Evolutionary conservation across 768 basidiomycete genomes (phyloP).

Genomic region (Lentinula guzmanii): DNA sequence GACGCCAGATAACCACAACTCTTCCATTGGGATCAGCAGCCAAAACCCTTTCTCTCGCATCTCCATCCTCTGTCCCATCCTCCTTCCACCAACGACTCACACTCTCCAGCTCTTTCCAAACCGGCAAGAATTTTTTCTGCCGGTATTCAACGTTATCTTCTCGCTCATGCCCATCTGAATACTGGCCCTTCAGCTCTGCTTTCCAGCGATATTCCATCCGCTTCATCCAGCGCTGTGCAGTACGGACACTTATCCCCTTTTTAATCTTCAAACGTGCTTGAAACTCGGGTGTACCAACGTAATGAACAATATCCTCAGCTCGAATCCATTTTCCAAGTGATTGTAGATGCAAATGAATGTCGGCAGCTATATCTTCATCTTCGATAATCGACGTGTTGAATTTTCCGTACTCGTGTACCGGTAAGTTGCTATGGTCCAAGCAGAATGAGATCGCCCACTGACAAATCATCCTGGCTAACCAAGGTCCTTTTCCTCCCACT

Average conservation of each 20-base stretch:
- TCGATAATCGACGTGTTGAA: conserved; percentile 8
- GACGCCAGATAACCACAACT: not conserved
- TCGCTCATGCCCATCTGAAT: conserved; percentile 25
- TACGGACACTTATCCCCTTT: conserved; percentile 13
- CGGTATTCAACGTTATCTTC: conserved; percentile 23
- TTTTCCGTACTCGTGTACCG: too few relatives aligned
- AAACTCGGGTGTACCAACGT: conserved; percentile 2
- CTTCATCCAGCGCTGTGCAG: conserved; percentile 19
- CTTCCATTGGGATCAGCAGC: too few relatives aligned
- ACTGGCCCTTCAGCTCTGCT: conserved; percentile 14
- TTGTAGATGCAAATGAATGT: conserved; percentile 14
- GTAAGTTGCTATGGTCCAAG: too few relatives aligned
- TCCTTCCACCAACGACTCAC: not conserved
- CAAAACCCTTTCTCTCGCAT: conserved; percentile 7
- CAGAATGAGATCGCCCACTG: too few relatives aligned
- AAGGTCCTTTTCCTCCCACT: too few relatives aligned
- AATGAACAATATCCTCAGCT: conserved; percentile 18
- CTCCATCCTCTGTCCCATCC: too few relatives aligned
- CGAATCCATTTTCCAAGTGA: conserved; percentile 16
- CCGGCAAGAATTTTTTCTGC: conserved; percentile 17
- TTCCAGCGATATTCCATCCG: not conserved
- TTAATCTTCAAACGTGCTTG: conserved; percentile 6
- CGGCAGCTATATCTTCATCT: conserved; percentile 12
- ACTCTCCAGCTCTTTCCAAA: not conserved
- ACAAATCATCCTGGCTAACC: too few relatives aligned